Base-by-base conservation (phyloP, 2,329 filamentous ascomycete species). In the Apiospora kogelbergensis region DNA sequence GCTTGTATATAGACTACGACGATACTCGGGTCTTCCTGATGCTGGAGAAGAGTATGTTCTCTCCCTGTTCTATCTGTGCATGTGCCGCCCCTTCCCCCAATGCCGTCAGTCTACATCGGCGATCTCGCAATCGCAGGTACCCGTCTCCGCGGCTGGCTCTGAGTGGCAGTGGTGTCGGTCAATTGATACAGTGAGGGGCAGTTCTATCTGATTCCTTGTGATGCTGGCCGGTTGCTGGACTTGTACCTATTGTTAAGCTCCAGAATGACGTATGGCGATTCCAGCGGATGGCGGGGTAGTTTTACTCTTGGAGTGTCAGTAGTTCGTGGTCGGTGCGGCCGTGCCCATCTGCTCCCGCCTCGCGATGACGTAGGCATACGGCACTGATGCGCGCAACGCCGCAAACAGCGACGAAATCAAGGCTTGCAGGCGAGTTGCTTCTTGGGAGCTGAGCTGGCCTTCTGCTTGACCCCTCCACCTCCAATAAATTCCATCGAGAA, bases 401-500 rank as follows among this genome's bases (percentile, higher is more conserved):
- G 53, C 53, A 37, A 60, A 60, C 53, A 11, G 30, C 30, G 26
- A 37, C 7, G 26, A 57, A 33, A 57, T 20, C 48, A 57, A 57
- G 48, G 48, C 45, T 48, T 48, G 45, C 11, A 48, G 45, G n/a
- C 20, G 17, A 22, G 6, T 46, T 24, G 45, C n/a, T 9, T 6
- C 48, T 57, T 57, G 48, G 48, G 30, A 57, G 48, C 48, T 57
- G 48, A 57, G 48, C 48, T 57, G 48, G 48, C 53, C 53, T 37
- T 20, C 53, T 37, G 30, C 53, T n/a, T n/a, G n/a, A 60, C 53
- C 63, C 24, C 41, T 65, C 40, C 63, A 65, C 24, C 41, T 65
- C 40, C 63, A 65, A 65, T 65, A 65, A 65, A 65, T 65, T 65
- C 37, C 63, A 65, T 44, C 41, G 41, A 26, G 63, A 65, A 4